phyloP scores from a whole-genome alignment of 1,139 yeast species.

The Nakaseomyces delphensis region DNA sequence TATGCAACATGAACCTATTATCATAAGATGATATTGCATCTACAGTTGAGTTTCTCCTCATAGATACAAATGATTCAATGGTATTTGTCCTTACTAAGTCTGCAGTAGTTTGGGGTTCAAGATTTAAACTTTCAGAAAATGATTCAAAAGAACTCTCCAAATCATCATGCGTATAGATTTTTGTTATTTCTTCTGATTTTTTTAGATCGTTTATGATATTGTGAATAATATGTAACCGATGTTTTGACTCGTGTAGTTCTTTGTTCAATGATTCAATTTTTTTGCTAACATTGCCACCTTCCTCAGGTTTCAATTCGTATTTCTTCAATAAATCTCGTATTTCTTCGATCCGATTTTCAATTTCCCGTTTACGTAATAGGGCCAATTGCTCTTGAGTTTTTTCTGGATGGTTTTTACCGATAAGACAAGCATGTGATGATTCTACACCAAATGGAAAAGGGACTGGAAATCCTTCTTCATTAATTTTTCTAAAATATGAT shows the following conservation, averaged over 20 bases:
- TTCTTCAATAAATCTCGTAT: conserved; percentile 8
- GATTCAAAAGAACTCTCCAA: conserved; percentile 14
- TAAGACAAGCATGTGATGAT: conserved; percentile 53
- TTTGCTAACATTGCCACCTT: conserved; percentile 17
- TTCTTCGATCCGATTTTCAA: conserved; percentile 35
- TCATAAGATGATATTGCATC: conserved; percentile 42
- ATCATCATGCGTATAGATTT: conserved; percentile 22
- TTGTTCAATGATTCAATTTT: conserved; percentile 17
- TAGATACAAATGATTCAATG: conserved; percentile 29
- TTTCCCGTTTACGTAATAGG: conserved; percentile 34
- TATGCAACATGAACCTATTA: conserved; percentile 72
- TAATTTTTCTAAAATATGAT: conserved; percentile 64
- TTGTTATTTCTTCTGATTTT: conserved; percentile 26
- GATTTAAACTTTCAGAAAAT: background rate
- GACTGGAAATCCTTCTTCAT: conserved; percentile 42
- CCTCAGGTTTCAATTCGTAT: conserved; percentile 10
- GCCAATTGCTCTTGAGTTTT: conserved; percentile 43
- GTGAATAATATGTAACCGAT: conserved; percentile 34
- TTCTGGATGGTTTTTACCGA: conserved; percentile 51
- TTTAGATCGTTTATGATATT: conserved; percentile 31
- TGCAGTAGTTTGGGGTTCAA: background rate
- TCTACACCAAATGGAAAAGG: conserved; percentile 62
- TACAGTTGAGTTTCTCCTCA: conserved; percentile 32
- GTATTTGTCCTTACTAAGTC: conserved; percentile 20
- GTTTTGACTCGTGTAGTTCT: conserved; percentile 35